These are phyloP conservation scores for Fusarium verrucosum DNA, from an alignment of 2,329 filamentous ascomycete genomes.

Conservation along the genomic window DNA sequence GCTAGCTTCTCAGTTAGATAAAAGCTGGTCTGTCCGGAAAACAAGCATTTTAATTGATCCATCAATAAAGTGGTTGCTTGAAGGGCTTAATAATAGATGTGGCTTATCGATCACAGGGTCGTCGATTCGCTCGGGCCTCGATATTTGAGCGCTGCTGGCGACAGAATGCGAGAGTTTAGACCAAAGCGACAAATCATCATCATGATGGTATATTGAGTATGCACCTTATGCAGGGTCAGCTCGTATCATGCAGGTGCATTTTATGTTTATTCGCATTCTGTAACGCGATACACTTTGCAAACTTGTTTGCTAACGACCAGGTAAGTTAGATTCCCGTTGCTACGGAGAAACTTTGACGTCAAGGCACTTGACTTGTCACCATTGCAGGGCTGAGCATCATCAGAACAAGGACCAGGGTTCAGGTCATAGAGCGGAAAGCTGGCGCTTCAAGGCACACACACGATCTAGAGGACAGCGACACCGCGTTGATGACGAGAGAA, in stretches of 20 bases:
- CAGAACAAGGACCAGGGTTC: slow-evolving; percentile 9
- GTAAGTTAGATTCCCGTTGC: slow-evolving; percentile 18
- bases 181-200: not conserved
- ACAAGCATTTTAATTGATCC: too few relatives aligned
- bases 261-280: not conserved
- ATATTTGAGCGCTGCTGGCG: not conserved
- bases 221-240: slow-evolving; percentile 10
- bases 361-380: slow-evolving; percentile 5
- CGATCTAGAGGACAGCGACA: slow-evolving; percentile 11
- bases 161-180: not conserved
- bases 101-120: too few relatives aligned
- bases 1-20: too few relatives aligned
- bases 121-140: not conserved
- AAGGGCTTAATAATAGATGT: too few relatives aligned
- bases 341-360: slow-evolving; percentile 28
- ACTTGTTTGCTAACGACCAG: not conserved
- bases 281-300: not conserved
- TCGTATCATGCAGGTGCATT: slow-evolving; percentile 16
- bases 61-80: too few relatives aligned
- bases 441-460: slow-evolving; percentile 21
- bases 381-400: slow-evolving; percentile 30
- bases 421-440: slow-evolving; percentile 20
- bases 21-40: too few relatives aligned
- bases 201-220: not conserved
- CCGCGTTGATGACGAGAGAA: slow-evolving; percentile 12